phyloP scores from a whole-genome alignment of 2,329 filamentous ascomycete species.

The Coniochaeta sp. region DNA sequence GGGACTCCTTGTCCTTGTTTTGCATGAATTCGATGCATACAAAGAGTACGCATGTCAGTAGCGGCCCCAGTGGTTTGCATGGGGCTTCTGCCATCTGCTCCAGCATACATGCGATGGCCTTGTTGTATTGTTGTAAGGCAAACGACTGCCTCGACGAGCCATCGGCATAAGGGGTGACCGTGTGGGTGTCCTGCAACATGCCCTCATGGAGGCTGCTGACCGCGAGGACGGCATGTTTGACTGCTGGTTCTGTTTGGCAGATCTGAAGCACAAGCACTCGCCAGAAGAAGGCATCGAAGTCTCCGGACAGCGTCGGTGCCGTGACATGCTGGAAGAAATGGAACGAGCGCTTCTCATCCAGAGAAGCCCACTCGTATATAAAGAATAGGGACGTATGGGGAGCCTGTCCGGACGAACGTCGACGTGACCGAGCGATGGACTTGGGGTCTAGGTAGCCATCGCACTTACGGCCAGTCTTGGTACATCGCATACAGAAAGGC shows the following conservation, averaged over 20 bases:
- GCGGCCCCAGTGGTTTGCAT: conserved; percentile 22
- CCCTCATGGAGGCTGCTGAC: conserved; percentile 40
- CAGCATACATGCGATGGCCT: conserved; percentile 35
- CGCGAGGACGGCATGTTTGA: conserved; percentile 42
- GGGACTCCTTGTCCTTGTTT: conserved; percentile 37
- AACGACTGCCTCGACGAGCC: conserved; percentile 19
- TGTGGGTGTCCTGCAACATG: conserved; percentile 10
- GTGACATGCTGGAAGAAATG: conserved; percentile 32
- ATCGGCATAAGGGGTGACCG: conserved; percentile 17
- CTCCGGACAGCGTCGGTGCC: conserved; percentile 32
- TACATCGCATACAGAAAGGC: conserved; percentile 44
- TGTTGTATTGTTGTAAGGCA: conserved; percentile 39
- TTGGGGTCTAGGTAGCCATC: conserved; percentile 40
- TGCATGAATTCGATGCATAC: conserved; percentile 48
- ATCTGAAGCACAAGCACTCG: conserved; percentile 36
- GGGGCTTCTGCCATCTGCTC: conserved; percentile 23
- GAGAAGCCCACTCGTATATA: conserved; percentile 19
- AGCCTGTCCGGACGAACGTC: conserved; percentile 4
- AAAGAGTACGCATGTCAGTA: conserved; percentile 41
- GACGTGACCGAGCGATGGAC: conserved; percentile 4
- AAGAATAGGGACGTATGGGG: conserved; percentile 12
- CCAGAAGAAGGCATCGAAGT: conserved; percentile 37
- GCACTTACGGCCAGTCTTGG: conserved; percentile 47
- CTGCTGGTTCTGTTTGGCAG: conserved; percentile 34
- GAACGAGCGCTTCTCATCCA: conserved; percentile 26